A percentile compares a stretch with the other conserved stretches of the same genome.
phyloP scores from a whole-genome alignment of 495 filamentous ascomycete genomes.

The Achaetomiella virescens region DNA sequence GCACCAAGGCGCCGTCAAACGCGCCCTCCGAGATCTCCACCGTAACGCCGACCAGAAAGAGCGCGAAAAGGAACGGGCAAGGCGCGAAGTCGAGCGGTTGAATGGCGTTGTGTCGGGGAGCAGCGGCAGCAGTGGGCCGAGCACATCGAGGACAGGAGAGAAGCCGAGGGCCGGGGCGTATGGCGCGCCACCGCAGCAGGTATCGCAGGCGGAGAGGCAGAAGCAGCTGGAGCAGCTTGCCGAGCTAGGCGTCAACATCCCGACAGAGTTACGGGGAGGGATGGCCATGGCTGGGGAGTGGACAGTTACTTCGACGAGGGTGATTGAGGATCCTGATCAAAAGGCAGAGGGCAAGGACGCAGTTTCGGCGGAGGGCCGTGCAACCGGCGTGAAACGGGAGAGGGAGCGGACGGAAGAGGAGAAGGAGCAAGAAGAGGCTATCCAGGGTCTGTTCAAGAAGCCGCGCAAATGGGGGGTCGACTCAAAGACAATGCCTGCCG shows the following conservation, averaged over 20 bases:
- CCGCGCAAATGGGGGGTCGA: slow-evolving; percentile 68
- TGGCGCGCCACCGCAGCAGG: slow-evolving; percentile 19
- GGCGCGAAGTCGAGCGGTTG: slow-evolving; percentile 77
- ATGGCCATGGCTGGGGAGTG: slow-evolving; percentile 91
- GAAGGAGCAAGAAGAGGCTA: slow-evolving; percentile 55
- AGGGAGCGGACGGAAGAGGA: slow-evolving; percentile 55
- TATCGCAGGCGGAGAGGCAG: slow-evolving; percentile 66
- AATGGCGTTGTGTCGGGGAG: slow-evolving; percentile 62
- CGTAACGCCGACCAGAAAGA: slow-evolving; percentile 69
- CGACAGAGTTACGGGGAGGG: slow-evolving; percentile 67
- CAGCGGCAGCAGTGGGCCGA: slow-evolving; percentile 16
- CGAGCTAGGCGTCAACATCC: slow-evolving; percentile 79
- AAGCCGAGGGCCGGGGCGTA: slow-evolving; percentile 13
- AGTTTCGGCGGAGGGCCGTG: slow-evolving; percentile 31
- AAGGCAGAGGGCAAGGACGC: slow-evolving; percentile 26
- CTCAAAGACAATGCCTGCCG: slow-evolving; percentile 59
- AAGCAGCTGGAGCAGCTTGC: slow-evolving; percentile 80
- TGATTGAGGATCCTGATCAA: slow-evolving; percentile 26
- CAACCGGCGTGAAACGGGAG: slow-evolving; percentile 66
- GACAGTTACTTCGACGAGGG: slow-evolving; percentile 60
- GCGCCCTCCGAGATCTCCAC: slow-evolving; percentile 83
- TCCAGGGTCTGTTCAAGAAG: slow-evolving; percentile 51
- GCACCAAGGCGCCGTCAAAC: slow-evolving; percentile 85
- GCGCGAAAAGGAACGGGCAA: slow-evolving; percentile 72
- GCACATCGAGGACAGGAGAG: not conserved